Percentiles rank a stretch among this genome's conserved stretches.
phyloP scores from a whole-genome alignment of 176 grass and related monocot species.

The Cenchrus purpureus region DNA sequence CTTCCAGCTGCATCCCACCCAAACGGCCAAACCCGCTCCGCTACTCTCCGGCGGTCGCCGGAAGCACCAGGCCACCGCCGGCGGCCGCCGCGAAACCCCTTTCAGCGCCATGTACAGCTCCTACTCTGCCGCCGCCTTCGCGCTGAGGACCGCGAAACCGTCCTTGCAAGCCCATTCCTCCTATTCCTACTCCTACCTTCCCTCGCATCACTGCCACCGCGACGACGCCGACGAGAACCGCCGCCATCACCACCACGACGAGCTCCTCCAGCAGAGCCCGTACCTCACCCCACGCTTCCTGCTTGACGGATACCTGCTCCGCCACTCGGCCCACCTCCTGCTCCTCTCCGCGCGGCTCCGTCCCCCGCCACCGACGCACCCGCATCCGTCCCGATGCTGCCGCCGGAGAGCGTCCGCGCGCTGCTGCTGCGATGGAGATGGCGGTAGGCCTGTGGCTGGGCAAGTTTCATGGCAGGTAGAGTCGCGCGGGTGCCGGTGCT shows the following conservation, averaged over 20 bases:
- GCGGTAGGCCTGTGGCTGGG: neutral
- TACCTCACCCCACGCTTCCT: conserved; percentile 26
- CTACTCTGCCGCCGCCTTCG: conserved; percentile 47
- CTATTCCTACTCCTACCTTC: conserved; percentile 5
- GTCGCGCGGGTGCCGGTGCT: conserved; percentile 12
- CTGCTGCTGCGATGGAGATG: neutral
- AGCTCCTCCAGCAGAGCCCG: conserved; percentile 38
- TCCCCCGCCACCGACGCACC: conserved; percentile 28
- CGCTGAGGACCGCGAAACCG: conserved; percentile 54
- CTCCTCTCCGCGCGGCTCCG: conserved; percentile 49
- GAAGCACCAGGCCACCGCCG: neutral
- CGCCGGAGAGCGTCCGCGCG: conserved; percentile 8
- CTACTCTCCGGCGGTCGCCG: conserved; percentile 21
- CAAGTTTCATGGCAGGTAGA: conserved; percentile 12
- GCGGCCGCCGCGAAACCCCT: neutral
- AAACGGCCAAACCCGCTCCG: neutral
- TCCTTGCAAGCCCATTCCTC: conserved; percentile 40
- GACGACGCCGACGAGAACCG: conserved; percentile 21
- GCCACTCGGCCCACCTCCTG: conserved; percentile 48
- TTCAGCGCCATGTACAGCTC: conserved; percentile 55
- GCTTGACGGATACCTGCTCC: conserved; percentile 58
- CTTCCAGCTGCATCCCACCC: conserved; percentile 26
- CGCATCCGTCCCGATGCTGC: conserved; percentile 30
- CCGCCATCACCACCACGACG: conserved; percentile 22
- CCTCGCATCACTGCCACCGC: conserved; percentile 37